phyloP scores from a whole-genome alignment of 2,329 filamentous ascomycete genomes.

The Exophiala lecanii-corni region DNA sequence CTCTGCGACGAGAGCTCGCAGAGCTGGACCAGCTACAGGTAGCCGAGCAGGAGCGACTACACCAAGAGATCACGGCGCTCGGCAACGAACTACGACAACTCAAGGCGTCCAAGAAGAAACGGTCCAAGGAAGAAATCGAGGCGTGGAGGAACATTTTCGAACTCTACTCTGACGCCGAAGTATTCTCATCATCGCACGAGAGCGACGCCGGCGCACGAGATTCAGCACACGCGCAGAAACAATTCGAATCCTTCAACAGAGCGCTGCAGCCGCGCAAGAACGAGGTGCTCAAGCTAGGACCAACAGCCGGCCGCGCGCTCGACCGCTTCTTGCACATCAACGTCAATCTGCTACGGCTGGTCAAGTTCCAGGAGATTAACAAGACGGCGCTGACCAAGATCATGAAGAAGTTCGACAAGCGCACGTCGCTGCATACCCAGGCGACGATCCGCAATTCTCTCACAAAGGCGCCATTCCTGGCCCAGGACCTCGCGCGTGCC shows the following conservation, averaged over 20 bases:
- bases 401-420: conserved; percentile 87
- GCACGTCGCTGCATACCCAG: conserved; percentile 67
- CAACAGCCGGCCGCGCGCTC: conserved; percentile 61
- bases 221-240: conserved; percentile 60
- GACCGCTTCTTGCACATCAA: conserved; percentile 69
- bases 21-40: conserved; percentile 65
- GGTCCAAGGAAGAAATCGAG: conserved; percentile 60
- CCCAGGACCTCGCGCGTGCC: conserved; percentile 67
- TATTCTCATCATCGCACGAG: conserved; percentile 79
- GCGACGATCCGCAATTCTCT: conserved; percentile 29
- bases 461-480: conserved; percentile 25
- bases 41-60: conserved; percentile 61
- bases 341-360: conserved; percentile 66
- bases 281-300: conserved; percentile 59
- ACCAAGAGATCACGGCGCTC: conserved; percentile 58
- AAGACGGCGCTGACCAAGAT: conserved; percentile 74
- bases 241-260: conserved; percentile 66
- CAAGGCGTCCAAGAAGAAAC: conserved; percentile 60
- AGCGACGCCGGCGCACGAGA: conserved; percentile 63
- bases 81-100: conserved; percentile 58
- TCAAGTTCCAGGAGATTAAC: conserved; percentile 83
- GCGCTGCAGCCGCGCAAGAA: conserved; percentile 50
- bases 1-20: conserved; percentile 66
- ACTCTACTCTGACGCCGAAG: conserved; percentile 70
- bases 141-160: conserved; percentile 79